Conservation (phyloP, 495 filamentous ascomycete species). For the Pseudotulostoma volvatum region DNA sequence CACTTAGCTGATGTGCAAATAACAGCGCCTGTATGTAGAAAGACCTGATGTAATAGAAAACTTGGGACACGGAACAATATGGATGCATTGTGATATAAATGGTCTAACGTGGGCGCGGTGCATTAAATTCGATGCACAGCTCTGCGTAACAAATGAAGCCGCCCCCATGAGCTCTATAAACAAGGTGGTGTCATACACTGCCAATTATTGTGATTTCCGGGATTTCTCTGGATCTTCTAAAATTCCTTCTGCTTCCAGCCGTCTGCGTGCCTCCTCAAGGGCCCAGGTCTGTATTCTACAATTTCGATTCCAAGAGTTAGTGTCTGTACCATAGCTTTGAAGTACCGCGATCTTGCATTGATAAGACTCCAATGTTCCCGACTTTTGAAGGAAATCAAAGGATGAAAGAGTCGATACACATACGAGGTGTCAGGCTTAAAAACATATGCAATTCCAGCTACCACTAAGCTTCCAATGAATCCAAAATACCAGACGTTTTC, state of each 20-base stretch:
- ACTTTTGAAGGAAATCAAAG: neutral
- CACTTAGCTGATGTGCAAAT: neutral
- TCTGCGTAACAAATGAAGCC: too few relatives aligned
- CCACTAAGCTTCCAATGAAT: conserved; percentile 65
- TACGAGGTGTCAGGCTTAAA: conserved; percentile 99
- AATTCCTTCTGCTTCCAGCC: conserved; percentile 91
- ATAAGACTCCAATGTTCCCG: neutral
- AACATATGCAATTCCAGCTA: conserved; percentile 69
- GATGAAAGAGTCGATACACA: conserved; percentile 23
- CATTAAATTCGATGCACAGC: too few relatives aligned
- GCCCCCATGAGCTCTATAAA: too few relatives aligned
- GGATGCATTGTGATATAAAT: neutral
- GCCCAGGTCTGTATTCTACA: conserved; percentile 97
- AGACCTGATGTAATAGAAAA: too few relatives aligned
- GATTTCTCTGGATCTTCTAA: conserved; percentile 52
- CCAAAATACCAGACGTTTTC: conserved; percentile 78
- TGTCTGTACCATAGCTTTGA: too few relatives aligned
- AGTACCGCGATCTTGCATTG: too few relatives aligned
- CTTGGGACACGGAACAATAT: too few relatives aligned
- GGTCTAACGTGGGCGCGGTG: too few relatives aligned
- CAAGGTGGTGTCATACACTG: too few relatives aligned
- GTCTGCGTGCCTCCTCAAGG: conserved; percentile 81
- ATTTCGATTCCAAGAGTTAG: conserved; percentile 8
- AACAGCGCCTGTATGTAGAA: too few relatives aligned
- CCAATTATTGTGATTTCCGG: too few relatives aligned